Conservation (phyloP, 192 early-diverging fungal genomes). For the Coemansia umbellata region DNA sequence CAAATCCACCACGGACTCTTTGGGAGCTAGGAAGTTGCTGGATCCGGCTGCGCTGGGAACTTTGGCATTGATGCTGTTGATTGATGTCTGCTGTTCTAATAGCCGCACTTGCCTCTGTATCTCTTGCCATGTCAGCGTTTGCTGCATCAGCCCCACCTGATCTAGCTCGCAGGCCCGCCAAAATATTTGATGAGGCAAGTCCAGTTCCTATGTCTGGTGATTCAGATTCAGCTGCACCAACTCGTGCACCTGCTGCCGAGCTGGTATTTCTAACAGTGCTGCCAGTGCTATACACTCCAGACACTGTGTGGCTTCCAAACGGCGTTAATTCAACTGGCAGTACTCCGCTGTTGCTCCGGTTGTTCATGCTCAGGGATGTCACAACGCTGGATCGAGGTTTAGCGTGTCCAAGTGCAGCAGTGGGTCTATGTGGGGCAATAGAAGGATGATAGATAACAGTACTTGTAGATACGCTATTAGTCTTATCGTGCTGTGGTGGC, state of each 20-base stretch:
- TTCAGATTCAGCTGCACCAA: background rate
- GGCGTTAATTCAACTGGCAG: background rate
- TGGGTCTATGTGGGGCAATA: slow-evolving; percentile 4
- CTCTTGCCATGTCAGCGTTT: background rate
- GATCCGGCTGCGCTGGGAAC: slow-evolving; percentile 5
- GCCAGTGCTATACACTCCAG: slow-evolving; percentile 3
- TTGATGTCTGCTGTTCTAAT: background rate
- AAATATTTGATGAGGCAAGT: slow-evolving; percentile 20
- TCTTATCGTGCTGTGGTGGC: background rate
- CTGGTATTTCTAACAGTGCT: background rate
- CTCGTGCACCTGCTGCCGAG: background rate
- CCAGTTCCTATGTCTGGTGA: background rate
- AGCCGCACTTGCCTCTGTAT: background rate
- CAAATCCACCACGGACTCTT: background rate
- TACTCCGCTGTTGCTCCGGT: background rate
- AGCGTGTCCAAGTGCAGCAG: background rate
- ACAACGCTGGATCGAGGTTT: slow-evolving; percentile 16
- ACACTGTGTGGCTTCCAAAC: slow-evolving; percentile 15
- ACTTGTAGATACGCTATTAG: background rate
- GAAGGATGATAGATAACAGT: slow-evolving; percentile 6
- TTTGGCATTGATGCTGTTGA: background rate
- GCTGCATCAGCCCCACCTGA: background rate
- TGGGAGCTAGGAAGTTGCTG: background rate
- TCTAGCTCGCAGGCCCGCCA: slow-evolving; percentile 18
- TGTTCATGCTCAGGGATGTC: slow-evolving; percentile 11